Evolutionary conservation across 495 filamentous ascomycete species (phyloP), one percentile per base, ranked within the genome.

Genomic region (Bacidia rubella): DNA sequence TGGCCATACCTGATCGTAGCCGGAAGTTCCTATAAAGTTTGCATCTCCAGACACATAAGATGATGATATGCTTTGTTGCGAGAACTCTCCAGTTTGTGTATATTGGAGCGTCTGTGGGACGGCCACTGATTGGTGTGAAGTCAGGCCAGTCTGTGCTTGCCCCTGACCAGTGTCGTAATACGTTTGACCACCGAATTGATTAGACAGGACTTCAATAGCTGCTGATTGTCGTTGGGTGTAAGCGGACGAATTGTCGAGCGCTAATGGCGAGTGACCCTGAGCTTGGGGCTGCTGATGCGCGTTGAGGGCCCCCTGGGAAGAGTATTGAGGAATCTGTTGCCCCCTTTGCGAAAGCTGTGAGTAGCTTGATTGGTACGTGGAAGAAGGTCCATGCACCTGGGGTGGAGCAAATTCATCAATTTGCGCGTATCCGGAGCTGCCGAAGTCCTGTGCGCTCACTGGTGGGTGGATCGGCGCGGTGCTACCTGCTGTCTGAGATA

Each of bases 171-270:
- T 73, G 64, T 81, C 73, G 61, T 90, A 95, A 70, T 93, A 96
- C 66, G 83, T 85, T 74, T 80, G 69, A 21, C 49, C 72, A 40
- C 71, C 71, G 68, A 84, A 83, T 58, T 80, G 80, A 56, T 78
- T 77, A 53, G 82, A 72, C 63, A 92, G 74, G 63, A 87, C 80
- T 59, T 92, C 86, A 61, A 95, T 75, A 41, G 79, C 79, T 79
- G 87, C 81, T 72, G 81, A 77, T 59, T 85, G 86, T 72, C 87
- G 84, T 62, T 80, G 72, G 57, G 77, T 72, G 69, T 88, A 95
- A 20, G 26, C 47, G 29, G 47, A 17, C 66, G 83, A 85, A 70
- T 85, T 77, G 67, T 81, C 78, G 57, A 81, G 71, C 66, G 88
- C 84, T 70, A 94, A 95, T 56, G 82, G 77, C 54, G 75, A 72